Percentiles rank a stretch among this genome's conserved stretches.
These are phyloP conservation scores for Lecanosticta acicola DNA, from an alignment of 2,329 filamentous ascomycete genomes.

Conservation along the genomic window DNA sequence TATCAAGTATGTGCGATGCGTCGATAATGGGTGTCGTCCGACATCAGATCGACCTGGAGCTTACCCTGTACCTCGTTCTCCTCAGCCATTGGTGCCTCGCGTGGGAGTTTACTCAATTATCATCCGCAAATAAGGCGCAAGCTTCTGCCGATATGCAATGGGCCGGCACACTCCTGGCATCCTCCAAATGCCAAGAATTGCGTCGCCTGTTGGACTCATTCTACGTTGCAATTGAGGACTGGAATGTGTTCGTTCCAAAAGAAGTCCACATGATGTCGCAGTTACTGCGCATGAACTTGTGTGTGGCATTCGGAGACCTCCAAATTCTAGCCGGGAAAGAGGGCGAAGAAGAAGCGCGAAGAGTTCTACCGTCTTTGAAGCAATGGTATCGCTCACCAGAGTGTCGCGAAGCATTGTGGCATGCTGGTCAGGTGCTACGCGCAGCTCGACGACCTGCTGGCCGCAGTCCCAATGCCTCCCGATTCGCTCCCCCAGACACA, in stretches of 20 bases:
- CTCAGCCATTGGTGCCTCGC: conserved; percentile 17
- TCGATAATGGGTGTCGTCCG: conserved; percentile 12
- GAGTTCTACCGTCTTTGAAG: conserved; percentile 18
- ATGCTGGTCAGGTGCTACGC: conserved; percentile 20
- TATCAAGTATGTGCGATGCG: conserved; percentile 15
- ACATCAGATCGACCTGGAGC: conserved; percentile 14
- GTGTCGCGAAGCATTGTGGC: conserved; percentile 18
- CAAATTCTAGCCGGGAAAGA: conserved; percentile 21
- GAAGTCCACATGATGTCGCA: conserved; percentile 20
- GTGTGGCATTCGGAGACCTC: conserved; percentile 19
- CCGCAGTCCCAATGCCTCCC: conserved; percentile 16
- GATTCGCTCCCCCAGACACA: conserved; percentile 12
- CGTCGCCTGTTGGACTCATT: conserved; percentile 14
- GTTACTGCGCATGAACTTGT: conserved; percentile 18
- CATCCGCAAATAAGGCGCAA: conserved; percentile 21
- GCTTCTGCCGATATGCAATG: conserved; percentile 11
- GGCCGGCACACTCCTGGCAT: conserved; percentile 15
- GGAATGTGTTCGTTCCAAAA: conserved; percentile 17
- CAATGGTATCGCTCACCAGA: conserved; percentile 17
- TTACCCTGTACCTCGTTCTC: conserved; percentile 17
- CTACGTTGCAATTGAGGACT: conserved; percentile 16
- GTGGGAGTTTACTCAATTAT: conserved; percentile 18
- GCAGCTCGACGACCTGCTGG: conserved; percentile 17
- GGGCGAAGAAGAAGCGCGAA: conserved; percentile 18
- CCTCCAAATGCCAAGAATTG: conserved; percentile 17